Base-by-base conservation (phyloP, 495 filamentous ascomycete genomes). In the Astrocystis sublimbata region DNA sequence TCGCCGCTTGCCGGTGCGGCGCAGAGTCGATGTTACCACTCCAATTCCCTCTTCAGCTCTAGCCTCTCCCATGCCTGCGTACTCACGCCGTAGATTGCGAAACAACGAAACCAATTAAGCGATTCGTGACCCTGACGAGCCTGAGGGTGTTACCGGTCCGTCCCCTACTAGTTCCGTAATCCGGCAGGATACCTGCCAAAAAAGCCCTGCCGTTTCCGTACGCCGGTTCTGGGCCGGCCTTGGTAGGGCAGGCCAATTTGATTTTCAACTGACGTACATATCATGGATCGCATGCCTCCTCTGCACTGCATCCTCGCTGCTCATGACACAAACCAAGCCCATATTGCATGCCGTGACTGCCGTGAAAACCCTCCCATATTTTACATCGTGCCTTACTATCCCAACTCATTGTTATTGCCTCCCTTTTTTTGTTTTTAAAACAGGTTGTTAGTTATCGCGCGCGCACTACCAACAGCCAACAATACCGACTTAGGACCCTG, bases 321-420 rank as follows among this genome's bases (percentile, higher is more conserved):
- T 31, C n/a, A 47, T 46, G 19, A 38, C 40, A 24, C 38, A 24
- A 41, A n/a, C n/a, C n/a, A n/a, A n/a, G n/a, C n/a, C 30, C 52
- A 9, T 24, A 57, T 28, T 45, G 41, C 19, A 43, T 58, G 54
- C 54, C 54, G 54, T 58, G 8, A 35, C 46, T 58, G 54, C 54
- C 41, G 41, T 46, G n/a, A n/a, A 36, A 8, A 28, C 13, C 36
- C 28, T 28, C 0, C 1, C 10, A 12, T 45, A 33, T 2, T 17
- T 5, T 24, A 10, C 21, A 28, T 28, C 40, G 33, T 33, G 3
- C 28, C 28, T 57, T 17, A 21, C 30, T 43, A 10, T 17, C 43
- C 26, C 17, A 5, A n/a, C 36, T 13, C 24, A 6, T 31, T 4
- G 3, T 43, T 21, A n/a, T n/a, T n/a, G n/a, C n/a, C n/a, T n/a